Base-by-base conservation (phyloP, 306 rosid genomes). In the Dalbergia oliveri region DNA sequence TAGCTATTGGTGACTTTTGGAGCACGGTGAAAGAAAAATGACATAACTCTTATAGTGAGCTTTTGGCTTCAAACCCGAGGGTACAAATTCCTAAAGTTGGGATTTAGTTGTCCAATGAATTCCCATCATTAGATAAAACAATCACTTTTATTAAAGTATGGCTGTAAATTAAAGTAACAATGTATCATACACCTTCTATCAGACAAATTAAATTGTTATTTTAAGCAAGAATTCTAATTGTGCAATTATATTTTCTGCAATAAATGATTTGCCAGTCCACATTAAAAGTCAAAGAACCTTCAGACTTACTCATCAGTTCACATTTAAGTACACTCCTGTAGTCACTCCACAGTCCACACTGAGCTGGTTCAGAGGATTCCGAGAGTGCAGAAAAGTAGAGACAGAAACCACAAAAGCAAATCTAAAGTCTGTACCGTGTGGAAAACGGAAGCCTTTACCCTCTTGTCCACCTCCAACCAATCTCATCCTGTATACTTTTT, bases 291-390 rank as follows among this genome's bases (percentile, higher is more conserved):
- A 87, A 81, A 72, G 63, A 81, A 70, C 16, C 51, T 7, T 73
- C 58, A 60, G 76, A 68, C 34, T 19, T 16, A 18, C 26, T 4
- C 69, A 35, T 73, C 66, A 14, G 49, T 81, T 79, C 82, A 65
- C 47, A 66, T 54, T 15, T 14, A 23, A 44, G 73, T 21, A 68
- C 80, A 81, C 82, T 74, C 78, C 77, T 14, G 33, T 45, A 5
- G 41, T 53, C 86, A 83, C 87, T 77, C 84, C 78, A 69, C 58
- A 54, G 66, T 11, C 5, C 41, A 37, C 41, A 37, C 45, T 84
- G 89, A 88, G 91, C 91, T 54, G 43, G 70, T 9, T 76, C 84
- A 79, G 86, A 90, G 87, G 94, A 91, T 90, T 95, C 95, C 84
- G 82, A 66, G 71, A 85, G 31, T 15, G 60, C 23, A 65, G 59